Conservation (phyloP, 2,329 filamentous ascomycete genomes). For the Ambrosiella beaveri region DNA sequence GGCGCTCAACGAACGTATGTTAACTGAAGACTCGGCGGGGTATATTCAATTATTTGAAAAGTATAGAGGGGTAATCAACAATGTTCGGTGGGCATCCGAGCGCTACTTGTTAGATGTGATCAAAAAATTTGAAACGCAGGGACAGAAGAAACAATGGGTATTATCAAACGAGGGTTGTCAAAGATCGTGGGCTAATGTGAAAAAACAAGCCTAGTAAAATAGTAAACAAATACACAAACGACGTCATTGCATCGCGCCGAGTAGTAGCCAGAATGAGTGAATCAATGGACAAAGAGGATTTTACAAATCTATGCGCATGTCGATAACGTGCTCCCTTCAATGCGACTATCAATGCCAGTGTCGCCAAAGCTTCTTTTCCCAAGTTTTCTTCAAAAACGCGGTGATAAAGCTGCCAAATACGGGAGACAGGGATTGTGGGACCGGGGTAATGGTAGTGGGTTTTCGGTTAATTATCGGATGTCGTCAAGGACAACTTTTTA, state of each 20-base stretch:
- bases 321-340: neutral
- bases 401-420: neutral
- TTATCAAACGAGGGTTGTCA: neutral
- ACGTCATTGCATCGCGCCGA: neutral
- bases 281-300: neutral
- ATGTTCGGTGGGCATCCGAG: neutral
- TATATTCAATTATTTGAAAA: neutral
- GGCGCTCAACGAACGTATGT: neutral
- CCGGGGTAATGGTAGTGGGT: neutral
- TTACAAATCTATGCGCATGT: neutral
- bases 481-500: conserved; percentile 23
- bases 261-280: neutral
- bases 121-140: neutral
- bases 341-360: no score
- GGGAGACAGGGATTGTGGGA: neutral
- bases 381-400: neutral
- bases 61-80: neutral
- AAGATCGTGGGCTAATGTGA: neutral
- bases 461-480: conserved; percentile 20
- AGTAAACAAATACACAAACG: neutral
- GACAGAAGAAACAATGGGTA: neutral
- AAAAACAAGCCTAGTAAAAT: neutral
- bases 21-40: neutral
- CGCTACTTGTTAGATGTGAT: neutral
- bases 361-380: no score